Evolutionary conservation across 176 grass and related monocot species (phyloP).

Genomic region (Puccinellia tenuiflora): DNA sequence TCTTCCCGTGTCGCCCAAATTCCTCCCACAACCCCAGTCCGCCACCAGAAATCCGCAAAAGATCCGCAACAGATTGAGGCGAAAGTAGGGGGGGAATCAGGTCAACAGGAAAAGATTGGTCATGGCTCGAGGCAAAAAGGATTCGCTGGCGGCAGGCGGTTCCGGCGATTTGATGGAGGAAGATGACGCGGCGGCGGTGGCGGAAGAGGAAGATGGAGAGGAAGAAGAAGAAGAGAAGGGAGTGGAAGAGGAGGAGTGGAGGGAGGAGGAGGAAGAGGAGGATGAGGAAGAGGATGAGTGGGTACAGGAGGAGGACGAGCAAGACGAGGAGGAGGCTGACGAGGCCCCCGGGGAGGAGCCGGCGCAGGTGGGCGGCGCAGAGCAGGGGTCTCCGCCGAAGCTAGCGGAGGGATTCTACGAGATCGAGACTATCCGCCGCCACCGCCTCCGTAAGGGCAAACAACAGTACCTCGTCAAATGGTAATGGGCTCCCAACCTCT

Average conservation of each 20-base stretch:
- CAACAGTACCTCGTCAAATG: slow-evolving; percentile 94
- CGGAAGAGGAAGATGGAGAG: slow-evolving; percentile 16
- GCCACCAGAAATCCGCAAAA: slow-evolving; percentile 14
- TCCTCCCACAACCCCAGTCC: not conserved
- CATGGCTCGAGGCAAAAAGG: slow-evolving; percentile 32
- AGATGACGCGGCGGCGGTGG: not conserved
- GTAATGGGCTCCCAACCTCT: slow-evolving; percentile 17
- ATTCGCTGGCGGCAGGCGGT: not conserved
- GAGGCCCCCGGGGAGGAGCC: not conserved
- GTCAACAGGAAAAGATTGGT: not conserved
- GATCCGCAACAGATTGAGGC: slow-evolving; percentile 8
- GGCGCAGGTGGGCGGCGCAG: not conserved
- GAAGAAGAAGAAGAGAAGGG: slow-evolving; percentile 3
- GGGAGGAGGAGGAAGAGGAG: not conserved
- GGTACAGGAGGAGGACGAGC: not conserved
- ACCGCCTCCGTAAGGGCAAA: slow-evolving; percentile 53
- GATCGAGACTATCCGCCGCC: slow-evolving; percentile 79
- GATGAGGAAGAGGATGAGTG: not conserved
- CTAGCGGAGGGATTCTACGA: slow-evolving; percentile 77
- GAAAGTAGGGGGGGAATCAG: not conserved
- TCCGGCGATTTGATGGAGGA: not conserved
- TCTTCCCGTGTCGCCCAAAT: not conserved
- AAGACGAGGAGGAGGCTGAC: slow-evolving; percentile 18
- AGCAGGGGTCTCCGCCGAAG: slow-evolving; percentile 33
- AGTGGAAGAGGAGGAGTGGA: not conserved